Evolutionary conservation across 2,329 filamentous ascomycete species (phyloP), one percentile per base, ranked within the genome.

Genomic region (Zasmidium angulare): DNA sequence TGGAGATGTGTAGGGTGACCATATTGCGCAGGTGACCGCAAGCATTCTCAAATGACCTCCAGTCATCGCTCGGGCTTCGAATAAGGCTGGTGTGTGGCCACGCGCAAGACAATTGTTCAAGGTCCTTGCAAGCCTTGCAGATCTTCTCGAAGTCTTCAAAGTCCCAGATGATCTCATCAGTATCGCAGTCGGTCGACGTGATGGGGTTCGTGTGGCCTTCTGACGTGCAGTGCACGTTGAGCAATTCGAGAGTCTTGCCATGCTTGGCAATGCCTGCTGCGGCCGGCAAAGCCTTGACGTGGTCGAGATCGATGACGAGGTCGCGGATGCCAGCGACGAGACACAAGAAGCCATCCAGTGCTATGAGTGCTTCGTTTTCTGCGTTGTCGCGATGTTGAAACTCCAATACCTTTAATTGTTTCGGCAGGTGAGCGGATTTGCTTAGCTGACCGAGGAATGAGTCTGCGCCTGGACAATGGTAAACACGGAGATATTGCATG

Each of bases 331-430:
- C 79, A 12, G 76, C 74, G 0, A 81, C 76, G 3, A 81, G 69
- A 49, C 76, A 78, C 24, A 82, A 62, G 63, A 81, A 79, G 29
- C 76, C 78, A 43, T 82, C 79, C 21, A 82, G 68, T 1, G 79
- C 79, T 1, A 73, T 68, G 24, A 82, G 64, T 4, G 75, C 75
- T 53, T 81, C 79, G 31, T 79, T 77, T 56, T 81, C 79, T 1
- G 66, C 48, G 56, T 81, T 81, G 53, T 81, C 79, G 26, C 77
- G 74, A 61, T 81, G 78, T 65, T 80, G 79, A 56, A 81, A 69
- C 48, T 80, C 77, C 4, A 82, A 62, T 0, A 73, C 75, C 58
- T 79, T 77, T 3, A 82, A 72, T 55, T 75, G 75, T 48, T 74
- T 74, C 0, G 79, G 79, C 11, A 81, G 68, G 60, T 75, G 72